phyloP scores from a whole-genome alignment of 805 yeast genomes.

The Hemisphaericaspora nanyangensis region DNA sequence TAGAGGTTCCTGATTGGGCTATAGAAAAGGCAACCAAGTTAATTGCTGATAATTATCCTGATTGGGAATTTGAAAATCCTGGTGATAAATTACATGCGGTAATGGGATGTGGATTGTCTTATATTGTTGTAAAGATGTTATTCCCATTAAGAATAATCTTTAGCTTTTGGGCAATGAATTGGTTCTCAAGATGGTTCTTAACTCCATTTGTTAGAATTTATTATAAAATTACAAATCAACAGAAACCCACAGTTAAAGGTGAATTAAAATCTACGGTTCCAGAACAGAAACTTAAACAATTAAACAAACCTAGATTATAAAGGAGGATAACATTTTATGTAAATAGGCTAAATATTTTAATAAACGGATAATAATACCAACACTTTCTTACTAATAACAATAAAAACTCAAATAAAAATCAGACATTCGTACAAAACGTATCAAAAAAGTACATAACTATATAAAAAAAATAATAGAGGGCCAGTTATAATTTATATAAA shows the following conservation, averaged over 20 bases:
- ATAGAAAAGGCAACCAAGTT: constrained; percentile 55
- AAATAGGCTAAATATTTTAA: not conserved
- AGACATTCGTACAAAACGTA: no score
- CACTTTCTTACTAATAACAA: no score
- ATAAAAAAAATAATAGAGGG: no score
- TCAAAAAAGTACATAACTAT: no score
- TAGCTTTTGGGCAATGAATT: constrained; percentile 53
- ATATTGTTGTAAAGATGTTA: constrained; percentile 59
- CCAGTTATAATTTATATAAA: no score
- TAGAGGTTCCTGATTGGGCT: constrained; percentile 57
- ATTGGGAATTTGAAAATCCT: constrained; percentile 31
- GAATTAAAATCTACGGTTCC: not conserved
- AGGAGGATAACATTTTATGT: no score
- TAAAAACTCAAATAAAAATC: no score
- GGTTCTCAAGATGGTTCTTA: constrained; percentile 50
- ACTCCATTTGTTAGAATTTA: constrained; percentile 35
- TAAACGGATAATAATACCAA: not conserved
- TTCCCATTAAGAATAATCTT: constrained; percentile 52
- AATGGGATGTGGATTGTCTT: constrained; percentile 73
- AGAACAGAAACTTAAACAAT: constrained; percentile 17
- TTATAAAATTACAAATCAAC: not conserved
- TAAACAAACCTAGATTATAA: constrained; percentile 33
- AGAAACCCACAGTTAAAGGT: not conserved
- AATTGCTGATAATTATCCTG: constrained; percentile 46
- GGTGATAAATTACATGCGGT: constrained; percentile 53